Conservation (phyloP, 2,329 filamentous ascomycete genomes). For the Cadophora sp. region DNA sequence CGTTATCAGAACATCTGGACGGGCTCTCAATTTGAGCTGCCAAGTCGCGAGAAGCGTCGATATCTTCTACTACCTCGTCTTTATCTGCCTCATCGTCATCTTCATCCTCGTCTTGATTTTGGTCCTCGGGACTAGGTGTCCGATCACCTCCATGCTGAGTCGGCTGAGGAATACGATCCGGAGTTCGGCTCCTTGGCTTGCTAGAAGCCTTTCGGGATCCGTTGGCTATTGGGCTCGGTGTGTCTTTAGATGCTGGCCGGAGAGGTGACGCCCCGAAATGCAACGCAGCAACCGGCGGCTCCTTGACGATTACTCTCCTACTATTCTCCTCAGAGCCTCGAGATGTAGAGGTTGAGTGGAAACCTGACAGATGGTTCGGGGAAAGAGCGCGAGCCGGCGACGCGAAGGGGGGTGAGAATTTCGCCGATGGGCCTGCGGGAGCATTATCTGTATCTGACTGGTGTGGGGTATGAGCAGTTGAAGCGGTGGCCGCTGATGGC, state of each 20-base stretch:
- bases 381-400: background rate
- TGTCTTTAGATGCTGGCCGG: no score
- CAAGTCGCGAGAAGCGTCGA: background rate
- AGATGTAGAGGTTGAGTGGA: background rate
- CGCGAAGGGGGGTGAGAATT: background rate
- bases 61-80: constrained; percentile 6
- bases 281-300: no score
- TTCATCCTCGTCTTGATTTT: background rate
- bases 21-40: background rate
- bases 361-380: background rate
- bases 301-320: no score
- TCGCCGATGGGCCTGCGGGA: background rate
- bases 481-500: background rate
- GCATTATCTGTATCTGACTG: background rate
- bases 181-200: no score
- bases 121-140: background rate
- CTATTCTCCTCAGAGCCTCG: no score
- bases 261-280: no score
- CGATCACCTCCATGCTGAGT: background rate
- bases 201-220: no score
- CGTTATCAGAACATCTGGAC: background rate
- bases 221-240: no score
- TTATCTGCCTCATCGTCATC: background rate
- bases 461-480: background rate
- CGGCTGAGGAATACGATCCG: no score